Base-by-base conservation (phyloP, 2,329 filamentous ascomycete genomes). In the Arthroderma uncinatum region DNA sequence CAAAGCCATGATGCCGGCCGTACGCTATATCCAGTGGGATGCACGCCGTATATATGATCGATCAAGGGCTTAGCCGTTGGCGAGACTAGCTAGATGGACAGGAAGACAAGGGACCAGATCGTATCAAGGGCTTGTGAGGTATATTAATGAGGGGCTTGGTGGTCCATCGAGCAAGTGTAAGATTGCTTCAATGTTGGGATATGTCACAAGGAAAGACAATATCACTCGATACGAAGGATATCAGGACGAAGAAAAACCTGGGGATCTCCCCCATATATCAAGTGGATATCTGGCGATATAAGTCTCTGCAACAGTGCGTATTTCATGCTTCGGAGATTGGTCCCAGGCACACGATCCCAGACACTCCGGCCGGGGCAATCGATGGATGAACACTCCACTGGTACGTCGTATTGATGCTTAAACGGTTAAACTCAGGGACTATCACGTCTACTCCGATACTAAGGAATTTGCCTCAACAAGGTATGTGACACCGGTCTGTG, bases 1-100 rank as follows among this genome's bases (percentile, higher is more conserved):
- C 30, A 53, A 36, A n/a, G 28, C 9, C 39, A 55, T 55, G 52
- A 54, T 54, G n/a, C n/a, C n/a, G n/a, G n/a, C n/a, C n/a, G n/a
- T n/a, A n/a, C n/a, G n/a, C n/a, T n/a, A n/a, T n/a, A n/a, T n/a
- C n/a, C n/a, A n/a, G n/a, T n/a, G n/a, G n/a, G n/a, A n/a, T n/a
- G n/a, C n/a, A n/a, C n/a, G n/a, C n/a, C n/a, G n/a, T n/a, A n/a
- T n/a, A n/a, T n/a, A n/a, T n/a, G n/a, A n/a, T n/a, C n/a, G n/a
- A n/a, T n/a, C n/a, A n/a, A n/a, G n/a, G n/a, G n/a, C n/a, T n/a
- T n/a, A n/a, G n/a, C n/a, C n/a, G n/a, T n/a, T n/a, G 33, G 33
- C 12, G 33, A 5, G 33, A 12, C 33, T 34, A 6, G 33, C 33
- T 12, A 39, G 14, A 39, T 33, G 30, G 30, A 5, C 10, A 33